These are phyloP conservation scores for Nicotiana attenuata DNA, from an alignment of 257 asterid species.

Conservation along the genomic window DNA sequence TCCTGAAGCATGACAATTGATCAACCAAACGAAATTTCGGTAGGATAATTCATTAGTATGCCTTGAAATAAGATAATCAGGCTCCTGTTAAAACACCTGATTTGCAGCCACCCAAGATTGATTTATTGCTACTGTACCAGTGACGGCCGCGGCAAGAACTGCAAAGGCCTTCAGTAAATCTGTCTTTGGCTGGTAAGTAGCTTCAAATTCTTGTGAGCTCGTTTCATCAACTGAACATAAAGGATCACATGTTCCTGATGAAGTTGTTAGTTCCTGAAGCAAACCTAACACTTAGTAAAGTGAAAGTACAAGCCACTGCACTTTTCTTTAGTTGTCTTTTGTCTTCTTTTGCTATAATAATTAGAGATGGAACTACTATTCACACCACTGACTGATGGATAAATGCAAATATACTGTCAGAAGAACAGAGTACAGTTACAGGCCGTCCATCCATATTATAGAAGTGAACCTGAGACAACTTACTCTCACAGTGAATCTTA, in stretches of 20 bases:
- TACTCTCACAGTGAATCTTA: background rate
- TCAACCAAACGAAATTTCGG: constrained; percentile 15
- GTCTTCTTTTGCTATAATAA: background rate
- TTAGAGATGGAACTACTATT: background rate
- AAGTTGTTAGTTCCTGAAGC: constrained; percentile 30
- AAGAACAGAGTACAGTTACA: background rate
- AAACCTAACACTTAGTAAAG: background rate
- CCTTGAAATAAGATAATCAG: constrained; percentile 11
- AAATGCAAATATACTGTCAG: background rate
- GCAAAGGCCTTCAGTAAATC: constrained; percentile 85
- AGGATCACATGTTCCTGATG: constrained; percentile 89
- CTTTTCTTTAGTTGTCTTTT: background rate
- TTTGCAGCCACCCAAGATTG: constrained; percentile 95
- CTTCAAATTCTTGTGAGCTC: constrained; percentile 65
- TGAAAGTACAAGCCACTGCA: background rate
- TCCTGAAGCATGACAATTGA: constrained; percentile 49
- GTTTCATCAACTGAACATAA: constrained; percentile 85
- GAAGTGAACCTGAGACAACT: background rate
- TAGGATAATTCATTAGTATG: constrained; percentile 10
- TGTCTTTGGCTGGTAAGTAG: constrained; percentile 71
- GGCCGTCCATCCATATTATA: constrained; percentile 1
- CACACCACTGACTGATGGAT: background rate
- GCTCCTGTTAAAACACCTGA: constrained; percentile 51
- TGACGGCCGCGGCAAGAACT: constrained; percentile 74
- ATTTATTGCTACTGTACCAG: constrained; percentile 81